Evolutionary conservation across 106 monocot genomes (phyloP), one percentile per base, ranked within the genome.

Genomic region (Allium cepa): DNA sequence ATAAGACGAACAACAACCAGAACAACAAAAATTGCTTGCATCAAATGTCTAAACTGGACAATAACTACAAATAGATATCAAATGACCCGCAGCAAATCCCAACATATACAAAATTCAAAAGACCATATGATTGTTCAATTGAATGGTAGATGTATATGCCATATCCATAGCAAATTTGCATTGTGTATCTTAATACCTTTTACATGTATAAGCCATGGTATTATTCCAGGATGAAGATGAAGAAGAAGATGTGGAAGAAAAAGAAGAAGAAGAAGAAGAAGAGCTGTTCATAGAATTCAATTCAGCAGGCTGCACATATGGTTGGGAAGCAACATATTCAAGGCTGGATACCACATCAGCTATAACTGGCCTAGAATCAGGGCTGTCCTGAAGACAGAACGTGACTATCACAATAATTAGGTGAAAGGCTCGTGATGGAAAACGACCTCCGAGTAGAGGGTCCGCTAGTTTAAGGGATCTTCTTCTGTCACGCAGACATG

Each of bases 301-400:
- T 16, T 15, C 79, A 76, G 18, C 70, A 46, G 57, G 36, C 36
- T 36, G 36, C 36, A 66, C 18, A 49, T 80, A 83, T n/a, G 68
- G 74, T 55, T 83, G 87, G 28, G 83, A 71, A 26, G 83, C 79
- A 0, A 87, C 80, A 27, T 83, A 75, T 11, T 69, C 75, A 62
- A 87, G 71, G 46, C 74, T 83, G 8, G 78, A 72, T 9, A 83
- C 87, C 22, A 87, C 87, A 57, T 87, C 87, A 6, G 59, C 63
- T 7, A 87, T 72, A 67, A 87, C 77, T 59, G 87, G 85, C 10
- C 87, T 76, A 22, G 80, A 73, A 71, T 83, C 79, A 57, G 83
- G 68, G 58, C 77, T 79, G 13, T 87, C 83, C 70, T 87, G 87
- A 68, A 87, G 87, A 53, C 87, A 87, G 80, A 87, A 83, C 4